These are phyloP conservation scores for Yarrowia hollandica DNA, from an alignment of 805 yeast genomes.

Conservation along the genomic window DNA sequence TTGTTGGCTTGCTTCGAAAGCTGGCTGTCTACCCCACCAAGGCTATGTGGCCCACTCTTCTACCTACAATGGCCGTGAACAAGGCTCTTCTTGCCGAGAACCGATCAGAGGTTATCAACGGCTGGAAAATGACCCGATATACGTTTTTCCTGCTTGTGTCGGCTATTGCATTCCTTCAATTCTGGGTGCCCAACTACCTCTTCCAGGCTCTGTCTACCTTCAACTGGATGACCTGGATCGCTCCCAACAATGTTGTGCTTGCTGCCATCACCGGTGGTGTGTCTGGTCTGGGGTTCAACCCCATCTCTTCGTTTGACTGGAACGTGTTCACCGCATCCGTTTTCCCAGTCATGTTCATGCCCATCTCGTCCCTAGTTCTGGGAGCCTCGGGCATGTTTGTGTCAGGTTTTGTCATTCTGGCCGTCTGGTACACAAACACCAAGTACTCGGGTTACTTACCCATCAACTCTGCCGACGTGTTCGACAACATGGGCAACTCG, in stretches of 20 bases:
- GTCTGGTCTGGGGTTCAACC: conserved; percentile 54
- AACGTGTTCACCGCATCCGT: conserved; percentile 56
- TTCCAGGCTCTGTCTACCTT: conserved; percentile 52
- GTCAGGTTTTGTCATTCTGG: conserved; percentile 49
- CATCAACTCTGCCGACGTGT: conserved; percentile 54
- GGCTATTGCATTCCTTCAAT: conserved; percentile 51
- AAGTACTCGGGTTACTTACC: conserved; percentile 65
- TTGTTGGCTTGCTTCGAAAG: conserved; percentile 64
- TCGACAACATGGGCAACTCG: conserved; percentile 52
- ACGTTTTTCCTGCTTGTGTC: conserved; percentile 50
- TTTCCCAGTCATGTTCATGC: conserved; percentile 48
- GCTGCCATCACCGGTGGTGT: conserved; percentile 53
- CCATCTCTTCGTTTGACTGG: conserved; percentile 57
- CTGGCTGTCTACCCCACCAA: conserved; percentile 55
- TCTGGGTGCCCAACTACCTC: conserved; percentile 67
- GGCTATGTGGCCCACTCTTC: conserved; percentile 55
- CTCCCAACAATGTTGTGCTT: conserved; percentile 51
- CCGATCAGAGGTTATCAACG: conserved; percentile 50
- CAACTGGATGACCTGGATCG: conserved; percentile 63
- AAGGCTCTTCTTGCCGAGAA: conserved; percentile 43
- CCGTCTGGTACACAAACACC: conserved; percentile 53
- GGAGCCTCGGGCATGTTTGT: conserved; percentile 48
- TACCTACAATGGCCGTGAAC: conserved; percentile 49
- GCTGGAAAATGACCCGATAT: conserved; percentile 59
- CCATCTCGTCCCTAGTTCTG: conserved; percentile 45